Evolutionary conservation across 805 yeast species (phyloP), one percentile per base, ranked within the genome.

Genomic region (Kockiozyma suomiensis): DNA sequence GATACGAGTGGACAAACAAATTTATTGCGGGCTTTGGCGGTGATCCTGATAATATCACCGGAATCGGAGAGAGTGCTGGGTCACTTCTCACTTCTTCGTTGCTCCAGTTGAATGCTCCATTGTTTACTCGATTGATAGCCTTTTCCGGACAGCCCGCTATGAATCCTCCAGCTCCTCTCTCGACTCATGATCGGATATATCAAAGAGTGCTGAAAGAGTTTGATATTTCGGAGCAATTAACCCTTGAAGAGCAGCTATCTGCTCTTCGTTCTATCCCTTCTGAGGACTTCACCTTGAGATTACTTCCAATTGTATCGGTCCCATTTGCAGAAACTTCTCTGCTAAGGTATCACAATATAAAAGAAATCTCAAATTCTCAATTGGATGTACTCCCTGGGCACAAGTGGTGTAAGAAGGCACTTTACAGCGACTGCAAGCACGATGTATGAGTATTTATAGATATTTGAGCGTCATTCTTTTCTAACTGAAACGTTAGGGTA

Each of bases 1-100:
- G 57, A 3, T 56, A 79, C 15, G 77, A 76, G 63, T 79, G 82
- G 82, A 68, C 72, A 1, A 70, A 73, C 54, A 69, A 76, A 59
- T 62, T 76, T 65, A 77, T 79, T 58, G 58, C 60, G 10, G 63
- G 73, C 32, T 78, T 79, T 65, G 81, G 80, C 7, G 82, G 82
- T 42, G 72, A 79, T 66, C 70, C 73, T 0, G 74, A 74, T 4
- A 69, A 70, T 47, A 71, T 79, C 35, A 73, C 81, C 0, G 72
- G 76, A 15, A 76, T 76, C 33, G 82, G 82, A 0, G 62, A 78
- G 25, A 73, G 78, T 51, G 82, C 82, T 8, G 83, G 72, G 12
- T 54, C 59, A 21, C 38, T 53, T 19, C 4, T 42, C 25, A 12
- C 42, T 1, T 46, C 56, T 3, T 49, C 25, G 15, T 17, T 54